phyloP scores from a whole-genome alignment of 2,329 filamentous ascomycete genomes.

The Dactylellina haptotyla region DNA sequence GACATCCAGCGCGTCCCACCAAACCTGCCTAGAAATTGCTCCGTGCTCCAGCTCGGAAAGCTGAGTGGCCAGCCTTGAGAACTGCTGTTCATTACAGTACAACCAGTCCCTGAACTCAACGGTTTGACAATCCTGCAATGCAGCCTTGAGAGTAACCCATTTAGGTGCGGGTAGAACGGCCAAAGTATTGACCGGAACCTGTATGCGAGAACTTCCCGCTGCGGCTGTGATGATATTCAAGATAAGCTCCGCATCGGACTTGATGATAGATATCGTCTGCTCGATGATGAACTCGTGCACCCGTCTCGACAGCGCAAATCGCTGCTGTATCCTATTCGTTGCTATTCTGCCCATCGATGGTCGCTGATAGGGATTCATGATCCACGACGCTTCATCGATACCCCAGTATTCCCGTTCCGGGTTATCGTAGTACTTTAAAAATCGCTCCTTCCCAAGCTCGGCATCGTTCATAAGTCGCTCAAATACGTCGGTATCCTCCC shows the following conservation, averaged over 20 bases:
- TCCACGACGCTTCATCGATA: conserved; percentile 48
- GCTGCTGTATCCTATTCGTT: conserved; percentile 42
- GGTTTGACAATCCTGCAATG: conserved; percentile 38
- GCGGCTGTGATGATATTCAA: conserved; percentile 47
- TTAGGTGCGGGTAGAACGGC: conserved; percentile 35
- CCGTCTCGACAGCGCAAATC: conserved; percentile 43
- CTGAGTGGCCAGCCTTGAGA: conserved; percentile 43
- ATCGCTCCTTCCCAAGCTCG: conserved; percentile 41
- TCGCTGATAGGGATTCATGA: conserved; percentile 50
- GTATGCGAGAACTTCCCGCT: conserved; percentile 42
- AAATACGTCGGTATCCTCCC: conserved; percentile 48
- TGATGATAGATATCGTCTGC: conserved; percentile 49
- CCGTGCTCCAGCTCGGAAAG: conserved; percentile 40
- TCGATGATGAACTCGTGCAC: conserved; percentile 54
- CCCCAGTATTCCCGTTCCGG: conserved; percentile 52
- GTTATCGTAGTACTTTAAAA: conserved; percentile 53
- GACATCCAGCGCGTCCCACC: conserved; percentile 50
- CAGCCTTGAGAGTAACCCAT: conserved; percentile 33
- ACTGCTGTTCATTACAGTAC: conserved; percentile 52
- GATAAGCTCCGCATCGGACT: conserved; percentile 43
- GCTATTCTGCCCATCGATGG: conserved; percentile 38
- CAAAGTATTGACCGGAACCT: conserved; percentile 47
- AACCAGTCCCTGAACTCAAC: conserved; percentile 52
- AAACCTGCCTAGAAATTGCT: conserved; percentile 36
- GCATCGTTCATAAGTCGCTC: conserved; percentile 44